Evolutionary conservation across 2,329 filamentous ascomycete genomes (phyloP).

Genomic region (Tolypocladium inflatum): DNA sequence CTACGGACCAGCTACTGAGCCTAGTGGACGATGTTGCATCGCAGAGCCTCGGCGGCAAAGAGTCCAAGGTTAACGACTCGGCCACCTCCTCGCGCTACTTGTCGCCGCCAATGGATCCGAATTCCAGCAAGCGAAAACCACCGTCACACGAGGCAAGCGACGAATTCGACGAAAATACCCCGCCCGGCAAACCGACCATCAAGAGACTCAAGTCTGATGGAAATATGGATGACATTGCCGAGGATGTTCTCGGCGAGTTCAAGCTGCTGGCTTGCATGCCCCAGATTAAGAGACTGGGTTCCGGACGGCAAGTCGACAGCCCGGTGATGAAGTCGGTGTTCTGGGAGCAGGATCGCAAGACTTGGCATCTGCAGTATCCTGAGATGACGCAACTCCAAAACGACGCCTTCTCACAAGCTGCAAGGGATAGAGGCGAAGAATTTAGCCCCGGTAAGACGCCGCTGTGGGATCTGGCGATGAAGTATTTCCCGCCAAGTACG

Average conservation of each 20-base stretch:
- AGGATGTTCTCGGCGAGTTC: constrained; percentile 31
- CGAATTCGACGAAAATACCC: constrained; percentile 32
- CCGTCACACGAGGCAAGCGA: constrained; percentile 38
- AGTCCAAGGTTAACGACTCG: constrained; percentile 12
- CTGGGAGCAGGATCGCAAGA: constrained; percentile 46
- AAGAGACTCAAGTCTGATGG: constrained; percentile 46
- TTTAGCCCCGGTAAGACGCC: constrained; percentile 42
- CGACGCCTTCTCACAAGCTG: constrained; percentile 44
- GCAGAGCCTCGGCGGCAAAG: constrained; percentile 44
- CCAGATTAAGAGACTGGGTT: constrained; percentile 36
- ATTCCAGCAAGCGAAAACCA: constrained; percentile 47
- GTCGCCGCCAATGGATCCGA: constrained; percentile 25
- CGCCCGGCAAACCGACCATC: constrained; percentile 35
- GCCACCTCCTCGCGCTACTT: constrained; percentile 14
- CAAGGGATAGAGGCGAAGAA: constrained; percentile 37
- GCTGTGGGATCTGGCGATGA: constrained; percentile 49
- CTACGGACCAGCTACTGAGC: constrained; percentile 40
- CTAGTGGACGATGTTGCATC: constrained; percentile 42
- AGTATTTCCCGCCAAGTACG: constrained; percentile 41
- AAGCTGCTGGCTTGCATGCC: constrained; percentile 39
- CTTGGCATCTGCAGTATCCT: constrained; percentile 54
- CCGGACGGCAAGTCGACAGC: constrained; percentile 47
- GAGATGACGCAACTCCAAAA: constrained; percentile 54
- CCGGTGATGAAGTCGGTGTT: constrained; percentile 47
- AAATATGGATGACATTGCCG: constrained; percentile 24